Base-by-base conservation (phyloP, 2,329 filamentous ascomycete genomes). In the Colletotrichum endophyticum region DNA sequence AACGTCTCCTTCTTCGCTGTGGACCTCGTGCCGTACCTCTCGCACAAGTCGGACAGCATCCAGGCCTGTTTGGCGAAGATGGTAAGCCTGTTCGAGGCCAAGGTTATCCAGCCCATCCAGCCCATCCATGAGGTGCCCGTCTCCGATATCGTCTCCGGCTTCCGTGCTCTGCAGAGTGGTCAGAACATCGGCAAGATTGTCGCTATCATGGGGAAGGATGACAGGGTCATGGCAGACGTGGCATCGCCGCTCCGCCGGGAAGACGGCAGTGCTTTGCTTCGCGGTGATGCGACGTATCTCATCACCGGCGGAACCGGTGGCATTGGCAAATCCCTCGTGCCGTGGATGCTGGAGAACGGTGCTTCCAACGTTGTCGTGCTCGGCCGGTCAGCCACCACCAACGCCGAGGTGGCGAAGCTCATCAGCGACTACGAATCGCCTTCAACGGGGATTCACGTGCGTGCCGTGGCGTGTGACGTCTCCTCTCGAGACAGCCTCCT, bases 361-460 rank as follows among this genome's bases (percentile, higher is more conserved):
- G 39, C 39, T 0, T n/a, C 39, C 3, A 44, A 44, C 39, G 19
- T 44, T 0, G 39, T 44, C 9, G 39, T 44, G 39, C 39, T 44
- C 39, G 39, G 39, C 39, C 39, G 39, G 9, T 44, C 39, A 44
- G 39, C 39, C 39, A 12, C 39, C 39, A 44, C 19, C 39, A 44
- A 44, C 3, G 0, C 39, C 9, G 39, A 44, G 1, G 39, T 44
- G 39, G 39, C 39, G 5, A 44, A 44, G 39, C 39, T 44, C 0
- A n/a, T 44, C 39, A 12, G 19, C 19, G 9, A 44, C 3, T 12
- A 19, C 39, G 19, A n/a, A 9, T 44, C 39, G 19, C 39, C 39
- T 44, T 44, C 39, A 44, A 44, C 9, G 9, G 19, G 9, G 0
- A 0, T 44, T 4, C 39, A 6, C 8, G 5, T 44, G 0, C 39